A percentile compares a stretch with the other conserved stretches of the same genome.
Evolutionary conservation across 73 alveolate species (phyloP).

Genomic region (Paraurostyla sp.): DNA sequence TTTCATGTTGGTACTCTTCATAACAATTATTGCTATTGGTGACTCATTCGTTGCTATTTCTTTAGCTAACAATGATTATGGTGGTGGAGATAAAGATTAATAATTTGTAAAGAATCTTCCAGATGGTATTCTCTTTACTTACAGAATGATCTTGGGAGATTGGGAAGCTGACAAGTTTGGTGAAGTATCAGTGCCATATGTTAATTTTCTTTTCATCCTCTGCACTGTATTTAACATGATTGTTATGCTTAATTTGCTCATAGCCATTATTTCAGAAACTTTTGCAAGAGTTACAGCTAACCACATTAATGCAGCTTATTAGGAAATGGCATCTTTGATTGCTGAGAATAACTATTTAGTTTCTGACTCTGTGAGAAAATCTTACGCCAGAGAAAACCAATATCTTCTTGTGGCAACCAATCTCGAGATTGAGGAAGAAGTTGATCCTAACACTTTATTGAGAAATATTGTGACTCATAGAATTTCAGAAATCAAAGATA

Average conservation of each 20-base stretch:
- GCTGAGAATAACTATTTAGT: constrained; percentile 37
- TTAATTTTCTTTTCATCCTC: background rate
- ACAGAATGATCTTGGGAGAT: background rate
- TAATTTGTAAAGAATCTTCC: background rate
- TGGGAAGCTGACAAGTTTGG: constrained; percentile 1
- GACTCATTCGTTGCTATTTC: background rate
- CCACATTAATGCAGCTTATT: background rate
- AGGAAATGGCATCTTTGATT: constrained; percentile 9
- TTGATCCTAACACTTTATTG: no score
- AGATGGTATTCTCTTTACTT: background rate
- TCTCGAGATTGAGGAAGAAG: no score
- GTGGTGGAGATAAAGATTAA: no score
- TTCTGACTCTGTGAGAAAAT: background rate
- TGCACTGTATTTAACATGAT: constrained; percentile 32
- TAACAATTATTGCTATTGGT: constrained; percentile 1
- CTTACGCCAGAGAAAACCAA: background rate
- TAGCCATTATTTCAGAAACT: background rate
- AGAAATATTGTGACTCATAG: no score
- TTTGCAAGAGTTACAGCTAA: background rate
- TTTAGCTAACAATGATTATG: background rate
- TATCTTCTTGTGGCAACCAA: background rate
- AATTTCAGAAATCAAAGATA: no score
- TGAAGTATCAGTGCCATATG: background rate
- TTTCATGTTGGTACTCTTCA: constrained; percentile 5
- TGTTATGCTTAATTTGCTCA: constrained; percentile 39